Conservation (phyloP, 306 rosid species). For the Vicia faba region DNA sequence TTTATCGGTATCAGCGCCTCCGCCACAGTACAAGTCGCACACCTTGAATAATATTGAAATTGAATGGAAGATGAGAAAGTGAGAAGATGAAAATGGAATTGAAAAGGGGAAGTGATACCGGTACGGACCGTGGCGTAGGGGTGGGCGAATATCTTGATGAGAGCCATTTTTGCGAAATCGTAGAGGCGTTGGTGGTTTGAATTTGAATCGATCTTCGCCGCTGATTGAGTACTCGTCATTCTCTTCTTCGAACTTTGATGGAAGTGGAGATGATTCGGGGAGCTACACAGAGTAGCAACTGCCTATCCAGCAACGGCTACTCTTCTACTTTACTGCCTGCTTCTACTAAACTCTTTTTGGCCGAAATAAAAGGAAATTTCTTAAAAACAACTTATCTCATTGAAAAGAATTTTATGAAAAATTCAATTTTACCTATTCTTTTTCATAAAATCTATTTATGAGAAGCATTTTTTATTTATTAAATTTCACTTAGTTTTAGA, state of each 20-base stretch:
- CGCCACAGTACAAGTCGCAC: slow-evolving; percentile 84
- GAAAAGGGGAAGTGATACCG: no score
- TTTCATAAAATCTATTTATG: no score
- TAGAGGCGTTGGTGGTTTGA: slow-evolving; percentile 71
- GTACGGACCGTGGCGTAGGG: slow-evolving; percentile 68
- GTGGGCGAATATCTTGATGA: slow-evolving; percentile 77
- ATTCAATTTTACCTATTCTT: no score
- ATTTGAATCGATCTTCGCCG: slow-evolving; percentile 65
- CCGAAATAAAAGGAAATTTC: no score
- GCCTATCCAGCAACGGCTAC: not conserved
- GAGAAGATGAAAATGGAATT: no score
- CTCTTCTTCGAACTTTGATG: not conserved
- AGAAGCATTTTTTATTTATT: no score
- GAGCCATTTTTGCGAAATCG: slow-evolving; percentile 79
- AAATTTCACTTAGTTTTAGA: no score
- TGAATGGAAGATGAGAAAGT: no score
- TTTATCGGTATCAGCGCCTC: slow-evolving; percentile 65
- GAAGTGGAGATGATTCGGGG: no score
- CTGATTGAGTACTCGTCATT: slow-evolving; percentile 68
- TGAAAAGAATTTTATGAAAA: no score
- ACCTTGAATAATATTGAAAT: no score
- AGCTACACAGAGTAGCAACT: not conserved
- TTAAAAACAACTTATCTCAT: no score
- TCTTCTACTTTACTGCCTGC: not conserved
- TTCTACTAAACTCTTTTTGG: not conserved